Percentiles rank a stretch among this genome's conserved stretches.
Conservation (phyloP, 1,139 yeast species). For the Magnusiomyces paraingens region DNA sequence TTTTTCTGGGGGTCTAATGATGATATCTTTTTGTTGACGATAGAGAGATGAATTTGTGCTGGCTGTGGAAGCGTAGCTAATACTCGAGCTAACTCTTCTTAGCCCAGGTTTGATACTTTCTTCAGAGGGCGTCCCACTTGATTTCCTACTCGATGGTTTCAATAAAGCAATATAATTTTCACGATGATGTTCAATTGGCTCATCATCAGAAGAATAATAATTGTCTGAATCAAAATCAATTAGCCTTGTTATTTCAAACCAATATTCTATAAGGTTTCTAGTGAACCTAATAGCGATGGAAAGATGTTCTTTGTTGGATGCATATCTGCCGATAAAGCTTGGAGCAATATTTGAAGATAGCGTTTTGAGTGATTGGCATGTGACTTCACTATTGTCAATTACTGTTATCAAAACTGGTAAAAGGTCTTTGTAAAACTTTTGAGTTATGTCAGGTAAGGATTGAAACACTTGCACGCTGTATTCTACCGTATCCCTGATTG, state of each 20-base stretch:
- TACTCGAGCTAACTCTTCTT: not conserved
- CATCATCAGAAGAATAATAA: slow-evolving; percentile 10
- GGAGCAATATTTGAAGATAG: slow-evolving; percentile 27
- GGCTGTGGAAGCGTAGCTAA: not conserved
- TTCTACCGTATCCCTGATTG: slow-evolving; percentile 27
- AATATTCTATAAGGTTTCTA: slow-evolving; percentile 27
- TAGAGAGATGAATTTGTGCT: not conserved
- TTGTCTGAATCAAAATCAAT: slow-evolving; percentile 10
- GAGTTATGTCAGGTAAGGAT: slow-evolving; percentile 21
- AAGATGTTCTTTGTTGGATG: slow-evolving; percentile 24
- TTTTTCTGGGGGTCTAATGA: not conserved
- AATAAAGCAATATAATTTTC: not conserved
- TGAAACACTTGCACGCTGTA: slow-evolving; percentile 23
- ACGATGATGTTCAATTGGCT: slow-evolving; percentile 1
- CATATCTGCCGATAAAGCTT: slow-evolving; percentile 28
- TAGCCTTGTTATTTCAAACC: slow-evolving; percentile 21
- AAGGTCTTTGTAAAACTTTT: slow-evolving; percentile 22
- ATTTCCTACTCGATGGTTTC: not conserved
- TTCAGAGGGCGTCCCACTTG: not conserved
- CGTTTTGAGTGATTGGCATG: slow-evolving; percentile 15
- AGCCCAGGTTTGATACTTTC: not conserved
- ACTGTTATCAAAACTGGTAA: slow-evolving; percentile 20
- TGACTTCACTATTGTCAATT: slow-evolving; percentile 17
- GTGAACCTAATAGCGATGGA: slow-evolving; percentile 26
- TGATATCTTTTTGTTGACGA: not conserved